Conservation (phyloP, 148 eudicot genomes). For the Rhododendron henanense region DNA sequence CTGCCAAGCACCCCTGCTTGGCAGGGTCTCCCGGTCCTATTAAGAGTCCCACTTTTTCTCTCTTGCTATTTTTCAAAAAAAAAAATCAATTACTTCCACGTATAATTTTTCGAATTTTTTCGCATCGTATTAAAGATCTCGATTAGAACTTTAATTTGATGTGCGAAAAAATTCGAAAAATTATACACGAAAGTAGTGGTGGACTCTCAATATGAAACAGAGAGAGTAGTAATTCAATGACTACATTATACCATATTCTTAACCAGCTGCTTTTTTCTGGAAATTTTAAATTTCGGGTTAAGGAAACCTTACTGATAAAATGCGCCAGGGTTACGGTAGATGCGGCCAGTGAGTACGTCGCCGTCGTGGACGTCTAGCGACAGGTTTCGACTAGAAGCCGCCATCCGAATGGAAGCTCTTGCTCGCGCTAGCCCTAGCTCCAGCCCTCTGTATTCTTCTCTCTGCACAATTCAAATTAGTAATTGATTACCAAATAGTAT, state of each 20-base stretch:
- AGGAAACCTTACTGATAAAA: constrained; percentile 46
- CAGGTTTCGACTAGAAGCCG: constrained; percentile 32
- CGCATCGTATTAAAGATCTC: too few relatives aligned
- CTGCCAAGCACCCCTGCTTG: too few relatives aligned
- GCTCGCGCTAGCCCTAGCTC: constrained; percentile 70
- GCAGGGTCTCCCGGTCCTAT: too few relatives aligned
- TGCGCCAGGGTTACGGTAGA: constrained; percentile 59
- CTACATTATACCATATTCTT: neutral
- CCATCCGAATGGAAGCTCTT: constrained; percentile 49
- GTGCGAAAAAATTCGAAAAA: too few relatives aligned
- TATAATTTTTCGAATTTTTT: too few relatives aligned
- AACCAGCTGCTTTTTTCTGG: neutral
- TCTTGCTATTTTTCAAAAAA: too few relatives aligned
- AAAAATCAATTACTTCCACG: too few relatives aligned
- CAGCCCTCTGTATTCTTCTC: constrained; percentile 10
- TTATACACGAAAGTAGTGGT: too few relatives aligned
- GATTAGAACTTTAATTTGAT: too few relatives aligned
- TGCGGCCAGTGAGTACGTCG: constrained; percentile 15
- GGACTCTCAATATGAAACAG: too few relatives aligned
- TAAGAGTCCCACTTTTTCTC: too few relatives aligned
- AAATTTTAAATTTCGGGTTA: neutral
- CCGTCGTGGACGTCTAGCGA: constrained; percentile 12
- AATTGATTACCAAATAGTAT: too few relatives aligned
- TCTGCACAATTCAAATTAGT: constrained; percentile 18
- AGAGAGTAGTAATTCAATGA: neutral